These are phyloP conservation scores for Pseudogymnoascus sp. DNA, from an alignment of 2,329 filamentous ascomycete genomes.

Conservation along the genomic window DNA sequence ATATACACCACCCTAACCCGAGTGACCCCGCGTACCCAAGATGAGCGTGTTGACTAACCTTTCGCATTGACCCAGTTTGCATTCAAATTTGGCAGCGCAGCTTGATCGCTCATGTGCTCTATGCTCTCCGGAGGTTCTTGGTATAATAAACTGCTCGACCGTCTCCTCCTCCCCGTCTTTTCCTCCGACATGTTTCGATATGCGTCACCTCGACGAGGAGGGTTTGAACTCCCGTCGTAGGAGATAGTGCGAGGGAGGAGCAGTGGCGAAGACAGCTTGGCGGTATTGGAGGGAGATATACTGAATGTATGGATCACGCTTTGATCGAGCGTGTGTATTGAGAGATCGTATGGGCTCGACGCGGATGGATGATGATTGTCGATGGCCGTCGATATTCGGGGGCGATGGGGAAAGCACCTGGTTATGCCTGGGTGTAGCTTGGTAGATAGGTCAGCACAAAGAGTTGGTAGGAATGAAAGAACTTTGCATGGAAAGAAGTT, in stretches of 20 bases:
- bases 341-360: not conserved
- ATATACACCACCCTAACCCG: not conserved
- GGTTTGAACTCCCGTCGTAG: slow-evolving; percentile 75
- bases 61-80: slow-evolving; percentile 99
- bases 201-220: slow-evolving; percentile 51
- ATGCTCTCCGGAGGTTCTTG: slow-evolving; percentile 94
- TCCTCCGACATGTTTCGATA: slow-evolving; percentile 50
- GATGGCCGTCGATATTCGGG: not conserved
- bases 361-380: not conserved
- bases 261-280: slow-evolving; percentile 90
- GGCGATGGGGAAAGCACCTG: not conserved
- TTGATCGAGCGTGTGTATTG: not conserved
- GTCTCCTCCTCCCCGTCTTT: slow-evolving; percentile 71
- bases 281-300: slow-evolving; percentile 55
- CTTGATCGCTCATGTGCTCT: slow-evolving; percentile 96
- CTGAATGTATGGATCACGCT: slow-evolving; percentile 22
- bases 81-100: slow-evolving; percentile 88
- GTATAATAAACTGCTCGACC: slow-evolving; percentile 96
- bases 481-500: not conserved
- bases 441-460: not conserved
- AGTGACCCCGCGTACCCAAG: not conserved
- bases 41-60: slow-evolving; percentile 52
- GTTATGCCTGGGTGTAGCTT: slow-evolving; percentile 2
- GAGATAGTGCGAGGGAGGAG: slow-evolving; percentile 84
- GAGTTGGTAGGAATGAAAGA: not conserved